These are phyloP conservation scores for Trichoderma endophyticum DNA, from an alignment of 2,329 filamentous ascomycete species.

Conservation along the genomic window DNA sequence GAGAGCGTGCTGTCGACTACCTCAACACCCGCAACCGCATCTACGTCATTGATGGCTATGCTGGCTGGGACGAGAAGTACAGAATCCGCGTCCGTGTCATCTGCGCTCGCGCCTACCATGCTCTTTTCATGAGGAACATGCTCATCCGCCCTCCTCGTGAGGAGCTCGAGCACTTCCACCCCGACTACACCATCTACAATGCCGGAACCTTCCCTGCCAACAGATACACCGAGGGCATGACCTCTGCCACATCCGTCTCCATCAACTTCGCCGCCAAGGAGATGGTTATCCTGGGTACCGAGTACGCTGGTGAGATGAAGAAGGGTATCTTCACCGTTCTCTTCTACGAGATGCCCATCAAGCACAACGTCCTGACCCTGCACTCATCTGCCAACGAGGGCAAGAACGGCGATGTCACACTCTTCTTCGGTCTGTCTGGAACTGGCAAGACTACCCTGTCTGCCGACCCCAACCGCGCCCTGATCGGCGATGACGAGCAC, in stretches of 20 bases:
- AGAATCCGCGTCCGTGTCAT: slow-evolving; percentile 96
- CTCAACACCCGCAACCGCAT: slow-evolving; percentile 98
- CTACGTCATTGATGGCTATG: slow-evolving; percentile 96
- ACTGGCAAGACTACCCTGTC: slow-evolving; percentile 99
- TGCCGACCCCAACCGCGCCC: slow-evolving; percentile 89
- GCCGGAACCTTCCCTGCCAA: slow-evolving; percentile 98
- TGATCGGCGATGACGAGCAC: slow-evolving; percentile 99
- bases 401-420: slow-evolving; percentile 87
- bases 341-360: slow-evolving; percentile 99
- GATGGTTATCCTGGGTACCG: slow-evolving; percentile 99
- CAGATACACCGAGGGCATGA: slow-evolving; percentile 97
- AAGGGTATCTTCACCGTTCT: slow-evolving; percentile 98
- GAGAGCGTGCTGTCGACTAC: slow-evolving; percentile 97
- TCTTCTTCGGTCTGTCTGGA: slow-evolving; percentile 98
- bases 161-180: slow-evolving; percentile 96
- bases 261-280: slow-evolving; percentile 99
- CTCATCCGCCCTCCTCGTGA: slow-evolving; percentile 88
- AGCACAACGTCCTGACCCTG: slow-evolving; percentile 97
- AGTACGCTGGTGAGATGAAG: slow-evolving; percentile 84
- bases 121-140: slow-evolving; percentile 99
- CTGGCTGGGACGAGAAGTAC: slow-evolving; percentile 98
- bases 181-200: slow-evolving; percentile 99
- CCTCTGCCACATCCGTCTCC: slow-evolving; percentile 92
- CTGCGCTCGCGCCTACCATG: slow-evolving; percentile 98
- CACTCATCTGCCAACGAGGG: slow-evolving; percentile 99